Base-by-base conservation (phyloP, 2,329 filamentous ascomycete genomes). In the Neophaeococcomyces aloes region DNA sequence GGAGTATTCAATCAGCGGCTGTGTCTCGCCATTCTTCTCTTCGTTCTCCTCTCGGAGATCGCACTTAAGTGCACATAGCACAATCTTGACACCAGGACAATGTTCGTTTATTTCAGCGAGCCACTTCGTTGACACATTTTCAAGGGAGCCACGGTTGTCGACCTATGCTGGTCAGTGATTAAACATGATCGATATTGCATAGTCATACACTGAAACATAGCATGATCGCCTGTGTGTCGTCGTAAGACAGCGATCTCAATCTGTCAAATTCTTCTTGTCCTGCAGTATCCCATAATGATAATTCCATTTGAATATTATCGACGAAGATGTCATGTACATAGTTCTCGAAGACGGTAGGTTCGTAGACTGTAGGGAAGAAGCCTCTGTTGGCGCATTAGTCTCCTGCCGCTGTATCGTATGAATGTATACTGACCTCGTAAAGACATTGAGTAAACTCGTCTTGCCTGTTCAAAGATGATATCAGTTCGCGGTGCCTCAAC, bases 321-420 rank as follows among this genome's bases (percentile, higher is more conserved):
- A 98, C 91, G 65, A 94, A 98, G 64, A 98, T 95, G 64, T 98
- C 87, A 64, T 98, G 89, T 51, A 98, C 89, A 66, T 96, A 98
- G 68, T 98, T 98, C 65, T 98, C 89, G 76, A 58, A 41, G 35
- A 66, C 58, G 46, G 51, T 61, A 29, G 58, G 55, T 42, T 54
- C 46, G 47, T 49, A 51, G 8, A 49, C 50, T 8, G 47, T 53
- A 30, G 41, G 41, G 34, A 44, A 44, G 41, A 44, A 44, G 19
- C 41, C 41, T 44, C 41, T 44, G 41, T 11, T 15, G 95, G 53
- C 95, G 89, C 29, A 89, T 98, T 43, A 91, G 91, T 67, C 96
- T 88, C 70, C 75, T 79, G 58, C 18, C 50, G n/a, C 34, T 50
- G 39, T 45, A 39, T 29, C 29, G 29, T 36, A 29, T 36, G 8